Base-by-base conservation (phyloP, 306 rosid species). In the Rosa persica region DNA sequence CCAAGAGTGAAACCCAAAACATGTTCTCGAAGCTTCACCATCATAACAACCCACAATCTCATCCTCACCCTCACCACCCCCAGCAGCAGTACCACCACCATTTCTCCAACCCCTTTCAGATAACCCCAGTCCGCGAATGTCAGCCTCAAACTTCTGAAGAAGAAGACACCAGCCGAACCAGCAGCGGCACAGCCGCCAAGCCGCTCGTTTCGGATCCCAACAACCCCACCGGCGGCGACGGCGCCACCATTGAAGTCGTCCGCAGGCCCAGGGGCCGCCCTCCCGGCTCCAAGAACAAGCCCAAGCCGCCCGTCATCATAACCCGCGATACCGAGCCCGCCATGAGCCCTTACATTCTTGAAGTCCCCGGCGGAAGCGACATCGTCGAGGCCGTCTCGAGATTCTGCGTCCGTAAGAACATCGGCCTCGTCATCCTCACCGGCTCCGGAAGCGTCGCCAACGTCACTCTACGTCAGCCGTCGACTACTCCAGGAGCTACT, bases 181-280 rank as follows among this genome's bases (percentile, higher is more conserved):
- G 87, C 79, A 84, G 86, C 39, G 89, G 70, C 47, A 83, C 73
- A 3, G 65, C 81, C 73, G 43, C 25, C 5, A 66, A 66, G 48
- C 47, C 23, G 2, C 43, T 75, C 23, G 0, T 73, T 22, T 65
- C 81, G 7, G 85, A 84, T 3, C 73, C 79, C 0, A 73, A 77
- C 81, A 82, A 83, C 27, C 81, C 89, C 8, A 17, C 43, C 39
- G 70, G 12, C 79, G 87, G 86, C 58, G 97, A 96, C 20, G 97
- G 96, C 0, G 90, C 97, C 5, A 66, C 92, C 52, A 90, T 96
- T 6, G 99, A 96, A 38, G 96, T 96, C 0, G 86, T 81, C 1
- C 74, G 95, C 16, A 81, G 99, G 0, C 97, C 99, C 2, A 60
- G 97, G 1, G 99, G 99, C 1, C 98, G 99, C 2, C 99, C 99